Evolutionary conservation across 2,329 filamentous ascomycete species (phyloP), one percentile per base, ranked within the genome.

Genomic region (Diaporthe helianthi): DNA sequence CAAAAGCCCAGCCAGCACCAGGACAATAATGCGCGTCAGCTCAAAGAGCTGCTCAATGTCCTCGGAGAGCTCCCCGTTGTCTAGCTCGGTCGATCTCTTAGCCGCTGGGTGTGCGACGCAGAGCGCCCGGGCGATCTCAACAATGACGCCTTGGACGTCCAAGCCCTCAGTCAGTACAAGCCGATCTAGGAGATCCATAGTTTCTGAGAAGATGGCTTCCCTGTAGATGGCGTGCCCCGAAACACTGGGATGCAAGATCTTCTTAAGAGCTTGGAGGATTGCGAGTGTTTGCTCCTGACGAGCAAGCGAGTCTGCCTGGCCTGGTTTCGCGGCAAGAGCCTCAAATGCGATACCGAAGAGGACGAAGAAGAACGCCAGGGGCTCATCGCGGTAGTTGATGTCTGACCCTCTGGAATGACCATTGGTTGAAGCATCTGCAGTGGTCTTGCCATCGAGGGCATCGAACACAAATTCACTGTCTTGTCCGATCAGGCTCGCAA

Each of bases 21-120:
- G 85, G 19, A 98, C 95, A 72, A 98, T 98, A 77, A 98, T 97
- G 72, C 96, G 89, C 0, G 96, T 99, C 55, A 99, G 85, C 80
- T 99, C 96, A 76, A 99, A 99, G 0, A 99, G 86, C 80, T 99
- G 96, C 77, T 99, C 96, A 72, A 99, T 97, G 77, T 99, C 96
- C 76, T 99, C 96, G 0, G 93, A 97, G 13, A 99, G 83, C 78
- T 96, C 92, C 19, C 90, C 90, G 65, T 94, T 92, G 47, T 91
- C 89, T 36, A 86, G 82, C 72, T 87, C 85, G 72, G 89, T 85
- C 60, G 87, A 85, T 73, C 88, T 89, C 72, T 93, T 89, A 3
- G 96, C 95, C 1, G 94, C 97, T 2, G 95, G 95, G 79, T 99
- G 96, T 2, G 93, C 91, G 22, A 98, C 86, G 75, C 95, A 98